Evolutionary conservation across 106 monocot genomes (phyloP), one percentile per base, ranked within the genome.

Genomic region (Phalaenopsis equestris): DNA sequence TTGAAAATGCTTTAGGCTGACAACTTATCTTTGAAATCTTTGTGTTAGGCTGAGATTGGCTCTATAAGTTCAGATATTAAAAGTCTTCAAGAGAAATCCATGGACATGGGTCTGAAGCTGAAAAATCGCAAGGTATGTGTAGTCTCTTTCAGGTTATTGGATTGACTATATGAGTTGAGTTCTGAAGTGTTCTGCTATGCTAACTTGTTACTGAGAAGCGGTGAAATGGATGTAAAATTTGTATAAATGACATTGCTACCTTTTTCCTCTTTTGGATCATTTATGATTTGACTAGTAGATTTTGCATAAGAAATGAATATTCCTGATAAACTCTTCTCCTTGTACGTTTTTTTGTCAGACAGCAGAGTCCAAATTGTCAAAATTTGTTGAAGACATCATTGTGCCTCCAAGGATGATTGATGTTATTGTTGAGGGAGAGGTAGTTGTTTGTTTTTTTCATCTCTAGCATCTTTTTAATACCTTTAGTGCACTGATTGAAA

Each of bases 41-140:
- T 86, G 18, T 86, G 67, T 75, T 88, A 94, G 98, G 88, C 86
- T 80, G 98, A 98, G 84, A 98, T 98, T 83, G 94, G 98, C 77
- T 98, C 98, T 41, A 98, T 98, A 85, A 98, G 98, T 83, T 98
- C 92, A n/a, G 94, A 98, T 77, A 98, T 98, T 78, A 98, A 93
- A 86, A 89, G 83, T 75, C 94, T 98, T 86, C 98, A 98, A 70
- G 98, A 94, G 79, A 98, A 92, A 84, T 98, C 98, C 46, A 89
- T 98, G 92, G 98, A 94, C 85, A 98, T 98, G 98, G 98, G 94
- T 57, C 80, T 98, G 73, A 98, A 98, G 89, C 83, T 98, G 76
- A 98, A 94, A 90, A 94, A 94, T 82, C 89, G 98, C 16, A 98
- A 94, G 98, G 98, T 91, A 81, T 82, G 83, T 19, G 7, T 73